These are phyloP conservation scores for Hydrangea macrophylla DNA, from an alignment of 148 eudicot genomes.

Conservation along the genomic window DNA sequence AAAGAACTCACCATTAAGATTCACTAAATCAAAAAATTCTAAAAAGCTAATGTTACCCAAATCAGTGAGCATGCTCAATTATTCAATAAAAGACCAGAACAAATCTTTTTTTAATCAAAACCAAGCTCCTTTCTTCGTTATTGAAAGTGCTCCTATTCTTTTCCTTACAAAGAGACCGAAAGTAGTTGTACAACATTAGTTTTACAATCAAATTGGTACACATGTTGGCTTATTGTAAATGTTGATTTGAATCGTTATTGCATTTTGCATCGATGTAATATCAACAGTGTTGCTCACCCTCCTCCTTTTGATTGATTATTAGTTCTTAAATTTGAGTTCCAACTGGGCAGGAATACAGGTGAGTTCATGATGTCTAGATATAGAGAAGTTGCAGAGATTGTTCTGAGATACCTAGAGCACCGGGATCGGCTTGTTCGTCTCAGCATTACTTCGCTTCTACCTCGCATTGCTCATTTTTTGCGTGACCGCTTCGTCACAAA, in stretches of 20 bases:
- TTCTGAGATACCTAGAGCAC: slow-evolving; percentile 91
- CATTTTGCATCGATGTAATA: neutral
- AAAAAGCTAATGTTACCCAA: no score
- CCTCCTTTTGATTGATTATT: neutral
- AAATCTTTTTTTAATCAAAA: no score
- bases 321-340: slow-evolving; percentile 7
- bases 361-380: slow-evolving; percentile 99
- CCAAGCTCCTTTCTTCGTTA: no score
- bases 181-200: no score
- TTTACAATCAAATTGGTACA: neutral
- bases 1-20: no score
- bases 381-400: slow-evolving; percentile 97
- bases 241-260: neutral
- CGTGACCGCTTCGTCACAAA: slow-evolving; percentile 97
- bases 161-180: no score
- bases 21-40: no score
- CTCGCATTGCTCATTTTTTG: slow-evolving; percentile 94
- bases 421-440: slow-evolving; percentile 97
- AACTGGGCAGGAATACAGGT: slow-evolving; percentile 73
- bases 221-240: neutral
- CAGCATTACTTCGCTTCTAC: slow-evolving; percentile 94
- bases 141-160: no score
- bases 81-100: no score
- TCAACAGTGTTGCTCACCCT: neutral
- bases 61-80: no score